These are phyloP conservation scores for Sporothrix mexicana DNA, from an alignment of 2,329 filamentous ascomycete species.

Conservation along the genomic window DNA sequence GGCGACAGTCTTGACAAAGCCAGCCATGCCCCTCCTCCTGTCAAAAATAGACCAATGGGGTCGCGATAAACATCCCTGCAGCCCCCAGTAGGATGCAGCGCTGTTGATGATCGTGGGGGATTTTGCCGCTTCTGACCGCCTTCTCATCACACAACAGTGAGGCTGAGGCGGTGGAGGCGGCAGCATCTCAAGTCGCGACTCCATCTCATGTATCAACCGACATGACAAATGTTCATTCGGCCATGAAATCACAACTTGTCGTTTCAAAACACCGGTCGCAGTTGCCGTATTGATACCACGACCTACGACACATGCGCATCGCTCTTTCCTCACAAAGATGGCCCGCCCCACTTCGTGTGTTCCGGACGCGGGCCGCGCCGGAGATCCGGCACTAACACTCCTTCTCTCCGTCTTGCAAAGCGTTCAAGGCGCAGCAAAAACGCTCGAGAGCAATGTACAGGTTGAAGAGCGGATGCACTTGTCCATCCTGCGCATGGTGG, in stretches of 20 bases:
- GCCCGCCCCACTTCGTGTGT: background rate
- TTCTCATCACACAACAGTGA: background rate
- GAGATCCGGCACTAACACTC: background rate
- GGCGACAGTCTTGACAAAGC: no score
- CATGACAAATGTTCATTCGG: background rate
- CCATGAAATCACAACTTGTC: background rate
- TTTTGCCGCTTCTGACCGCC: background rate
- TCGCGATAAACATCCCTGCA: no score
- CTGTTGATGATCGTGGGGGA: background rate
- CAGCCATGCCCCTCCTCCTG: no score
- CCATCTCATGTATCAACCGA: no score
- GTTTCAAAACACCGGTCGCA: no score
- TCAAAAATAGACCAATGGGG: no score
- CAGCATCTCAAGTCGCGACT: no score
- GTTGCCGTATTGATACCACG: no score
- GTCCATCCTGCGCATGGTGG: background rate
- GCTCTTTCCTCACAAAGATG: background rate
- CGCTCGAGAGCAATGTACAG: background rate
- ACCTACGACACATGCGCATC: background rate
- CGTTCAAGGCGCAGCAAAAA: background rate
- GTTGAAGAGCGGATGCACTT: background rate
- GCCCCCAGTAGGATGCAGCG: no score
- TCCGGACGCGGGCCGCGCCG: background rate
- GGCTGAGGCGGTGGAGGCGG: background rate
- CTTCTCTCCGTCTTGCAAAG: background rate